These are phyloP conservation scores for Microbotryomycetes sp. DNA, from an alignment of 1,284 basidiomycete species.

Conservation along the genomic window DNA sequence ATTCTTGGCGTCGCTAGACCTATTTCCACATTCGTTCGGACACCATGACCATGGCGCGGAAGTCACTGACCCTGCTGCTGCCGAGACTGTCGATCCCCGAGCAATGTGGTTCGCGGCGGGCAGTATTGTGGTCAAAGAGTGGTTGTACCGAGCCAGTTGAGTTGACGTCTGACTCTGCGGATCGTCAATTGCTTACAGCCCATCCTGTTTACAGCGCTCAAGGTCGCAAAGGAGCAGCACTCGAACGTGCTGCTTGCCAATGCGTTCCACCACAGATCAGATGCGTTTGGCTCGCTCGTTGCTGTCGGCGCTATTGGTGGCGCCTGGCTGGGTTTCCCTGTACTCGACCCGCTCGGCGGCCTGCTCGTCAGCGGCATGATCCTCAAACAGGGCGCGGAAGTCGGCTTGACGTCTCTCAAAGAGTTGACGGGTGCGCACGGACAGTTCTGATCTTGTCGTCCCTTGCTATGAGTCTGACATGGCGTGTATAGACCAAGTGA, in stretches of 20 bases:
- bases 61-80: constrained; percentile 6
- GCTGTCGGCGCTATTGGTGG: constrained; percentile 85
- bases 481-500: constrained; percentile 10
- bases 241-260: constrained; percentile 86
- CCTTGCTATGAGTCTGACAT: no score
- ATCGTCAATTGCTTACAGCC: not conserved
- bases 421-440: constrained; percentile 53
- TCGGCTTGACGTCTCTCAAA: constrained; percentile 64
- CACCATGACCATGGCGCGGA: constrained; percentile 9
- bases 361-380: constrained; percentile 84
- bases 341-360: constrained; percentile 87
- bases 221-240: constrained; percentile 80
- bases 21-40: constrained; percentile 35
- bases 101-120: constrained; percentile 91
- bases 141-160: constrained; percentile 79
- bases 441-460: no score
- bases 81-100: constrained; percentile 69
- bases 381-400: constrained; percentile 67
- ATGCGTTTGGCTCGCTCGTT: constrained; percentile 82
- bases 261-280: constrained; percentile 87
- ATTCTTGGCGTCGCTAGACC: constrained; percentile 37
- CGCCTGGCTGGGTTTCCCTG: constrained; percentile 69
- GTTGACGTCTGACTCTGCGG: not conserved
- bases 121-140: constrained; percentile 80
- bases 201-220: constrained; percentile 37